These are phyloP conservation scores for Pneumocystis carinii DNA, from an alignment of 1,139 yeast species.

Conservation along the genomic window DNA sequence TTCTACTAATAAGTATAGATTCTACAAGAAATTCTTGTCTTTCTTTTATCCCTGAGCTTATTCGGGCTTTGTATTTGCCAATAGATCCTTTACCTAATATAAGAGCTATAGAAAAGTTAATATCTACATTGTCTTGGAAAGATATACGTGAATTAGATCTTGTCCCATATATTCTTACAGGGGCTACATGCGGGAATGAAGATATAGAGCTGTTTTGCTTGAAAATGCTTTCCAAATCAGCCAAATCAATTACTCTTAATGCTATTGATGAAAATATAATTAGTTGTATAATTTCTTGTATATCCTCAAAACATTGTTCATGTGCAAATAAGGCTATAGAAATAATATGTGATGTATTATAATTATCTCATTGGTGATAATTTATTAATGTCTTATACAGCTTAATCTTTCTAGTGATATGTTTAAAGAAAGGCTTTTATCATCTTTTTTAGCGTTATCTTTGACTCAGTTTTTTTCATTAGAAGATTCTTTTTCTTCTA, in stretches of 20 bases:
- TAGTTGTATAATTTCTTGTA: not conserved
- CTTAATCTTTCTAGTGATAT: not conserved
- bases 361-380: not conserved
- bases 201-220: not conserved
- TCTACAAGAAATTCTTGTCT: not conserved
- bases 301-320: not conserved
- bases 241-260: not conserved
- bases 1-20: not conserved
- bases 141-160: not conserved
- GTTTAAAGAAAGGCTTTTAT: not conserved
- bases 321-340: not conserved
- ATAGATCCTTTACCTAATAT: not conserved
- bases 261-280: not conserved
- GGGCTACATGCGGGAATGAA: not conserved
- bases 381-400: not conserved
- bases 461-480: not conserved
- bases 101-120: not conserved
- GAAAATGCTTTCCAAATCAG: not conserved
- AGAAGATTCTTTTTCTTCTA: not conserved
- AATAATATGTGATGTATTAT: not conserved
- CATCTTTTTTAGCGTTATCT: not conserved
- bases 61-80: not conserved
- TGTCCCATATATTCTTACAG: not conserved
- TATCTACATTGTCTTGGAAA: not conserved
- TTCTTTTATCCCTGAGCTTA: not conserved